phyloP scores from a whole-genome alignment of 1,139 yeast species.

The Magnusiomyces tetraspermus region DNA sequence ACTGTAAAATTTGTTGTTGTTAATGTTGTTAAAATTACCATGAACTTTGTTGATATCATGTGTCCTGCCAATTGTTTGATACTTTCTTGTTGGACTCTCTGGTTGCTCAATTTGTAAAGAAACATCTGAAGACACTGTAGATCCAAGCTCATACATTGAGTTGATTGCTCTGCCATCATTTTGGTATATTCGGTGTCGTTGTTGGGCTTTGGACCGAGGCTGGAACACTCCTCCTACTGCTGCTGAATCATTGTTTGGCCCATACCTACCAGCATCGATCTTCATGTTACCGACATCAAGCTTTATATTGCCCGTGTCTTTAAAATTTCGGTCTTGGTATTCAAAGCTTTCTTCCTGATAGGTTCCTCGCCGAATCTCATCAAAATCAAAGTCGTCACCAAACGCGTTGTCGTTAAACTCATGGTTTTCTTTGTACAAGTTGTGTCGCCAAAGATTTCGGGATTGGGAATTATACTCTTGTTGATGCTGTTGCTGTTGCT shows the following conservation, averaged over 20 bases:
- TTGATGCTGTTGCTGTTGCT: constrained; percentile 1
- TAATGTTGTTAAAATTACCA: no score
- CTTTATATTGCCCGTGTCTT: no score
- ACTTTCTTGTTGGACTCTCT: neutral
- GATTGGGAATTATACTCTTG: neutral
- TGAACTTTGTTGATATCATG: no score
- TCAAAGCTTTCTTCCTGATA: no score
- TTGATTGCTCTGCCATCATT: neutral
- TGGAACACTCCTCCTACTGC: neutral
- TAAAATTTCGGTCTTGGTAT: no score
- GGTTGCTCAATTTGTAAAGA: neutral
- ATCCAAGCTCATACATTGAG: neutral
- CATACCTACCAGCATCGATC: no score
- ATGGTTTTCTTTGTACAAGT: no score
- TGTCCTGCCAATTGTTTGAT: neutral
- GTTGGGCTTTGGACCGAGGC: neutral
- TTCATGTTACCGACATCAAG: no score
- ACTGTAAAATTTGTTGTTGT: no score
- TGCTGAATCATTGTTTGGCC: no score
- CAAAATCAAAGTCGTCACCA: neutral
- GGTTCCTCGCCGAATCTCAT: neutral
- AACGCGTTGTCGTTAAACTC: no score
- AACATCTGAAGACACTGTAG: neutral
- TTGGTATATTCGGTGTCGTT: neutral
- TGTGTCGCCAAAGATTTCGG: no score